These are phyloP conservation scores for Leucaena leucocephala DNA, from an alignment of 306 rosid species.

Conservation along the genomic window DNA sequence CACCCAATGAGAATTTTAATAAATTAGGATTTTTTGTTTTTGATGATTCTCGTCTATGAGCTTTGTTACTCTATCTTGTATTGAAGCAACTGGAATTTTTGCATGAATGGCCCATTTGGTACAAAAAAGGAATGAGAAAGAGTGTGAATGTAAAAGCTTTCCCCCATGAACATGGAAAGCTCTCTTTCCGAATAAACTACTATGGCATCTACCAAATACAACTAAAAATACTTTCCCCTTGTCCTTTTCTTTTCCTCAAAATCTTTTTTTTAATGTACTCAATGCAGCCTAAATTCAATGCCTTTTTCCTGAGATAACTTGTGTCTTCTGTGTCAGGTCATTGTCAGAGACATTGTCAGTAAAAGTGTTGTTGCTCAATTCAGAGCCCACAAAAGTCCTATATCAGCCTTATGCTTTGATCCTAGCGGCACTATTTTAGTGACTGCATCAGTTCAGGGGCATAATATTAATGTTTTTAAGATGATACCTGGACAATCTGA, in stretches of 20 bases:
- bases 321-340: constrained; percentile 54
- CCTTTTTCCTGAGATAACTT: constrained; percentile 16
- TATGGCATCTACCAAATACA: background rate
- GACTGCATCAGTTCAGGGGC: constrained; percentile 83
- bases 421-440: constrained; percentile 81
- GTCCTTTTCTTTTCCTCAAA: background rate
- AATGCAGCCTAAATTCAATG: background rate
- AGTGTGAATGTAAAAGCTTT: background rate
- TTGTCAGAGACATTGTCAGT: constrained; percentile 69
- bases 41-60: background rate
- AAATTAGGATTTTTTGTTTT: background rate
- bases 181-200: background rate
- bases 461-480: constrained; percentile 77
- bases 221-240: background rate
- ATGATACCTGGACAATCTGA: constrained; percentile 57
- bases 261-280: background rate
- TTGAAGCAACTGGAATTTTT: constrained; percentile 4
- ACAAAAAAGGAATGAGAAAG: background rate
- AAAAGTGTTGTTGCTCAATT: constrained; percentile 70
- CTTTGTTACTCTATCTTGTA: constrained; percentile 4
- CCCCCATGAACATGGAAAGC: background rate
- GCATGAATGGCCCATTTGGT: background rate
- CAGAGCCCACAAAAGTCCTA: constrained; percentile 78
- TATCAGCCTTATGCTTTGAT: constrained; percentile 83
- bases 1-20: background rate